A percentile compares a stretch with the other conserved stretches of the same genome.
Conservation (phyloP, 106 monocot genomes). For the Dioscorea dumetorum region DNA sequence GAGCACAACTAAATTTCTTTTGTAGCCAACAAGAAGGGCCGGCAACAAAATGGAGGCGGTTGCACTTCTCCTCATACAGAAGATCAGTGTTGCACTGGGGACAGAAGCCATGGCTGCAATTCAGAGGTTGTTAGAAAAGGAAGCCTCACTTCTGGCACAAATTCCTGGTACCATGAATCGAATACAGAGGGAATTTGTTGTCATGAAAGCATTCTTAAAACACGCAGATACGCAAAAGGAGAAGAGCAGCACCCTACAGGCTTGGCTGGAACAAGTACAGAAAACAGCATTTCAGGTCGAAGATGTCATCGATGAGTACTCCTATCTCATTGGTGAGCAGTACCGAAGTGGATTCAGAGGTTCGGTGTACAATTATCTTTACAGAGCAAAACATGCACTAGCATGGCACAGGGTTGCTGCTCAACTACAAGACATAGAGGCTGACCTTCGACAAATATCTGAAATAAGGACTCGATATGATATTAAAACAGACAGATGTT, state of each 20-base stretch:
- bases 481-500: neutral
- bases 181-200: conserved; percentile 20
- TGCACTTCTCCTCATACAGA: neutral
- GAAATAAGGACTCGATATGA: conserved; percentile 11
- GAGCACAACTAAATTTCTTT: too few species aligned
- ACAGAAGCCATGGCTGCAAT: neutral
- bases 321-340: conserved; percentile 12
- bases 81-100: neutral
- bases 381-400: neutral
- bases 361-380: neutral
- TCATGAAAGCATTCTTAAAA: conserved; percentile 17
- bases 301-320: conserved; percentile 26
- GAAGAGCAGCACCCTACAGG: neutral
- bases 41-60: neutral
- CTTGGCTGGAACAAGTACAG: conserved; percentile 21
- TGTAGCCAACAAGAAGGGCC: neutral
- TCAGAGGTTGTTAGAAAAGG: neutral
- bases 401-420: conserved; percentile 1
- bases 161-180: conserved; percentile 5
- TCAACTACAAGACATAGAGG: conserved; percentile 15
- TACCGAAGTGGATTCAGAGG: neutral
- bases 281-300: conserved; percentile 24
- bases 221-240: neutral
- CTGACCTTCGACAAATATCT: conserved; percentile 9
- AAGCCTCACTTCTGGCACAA: neutral